Conservation (phyloP, 306 rosid species). For the Prunus salicina region DNA sequence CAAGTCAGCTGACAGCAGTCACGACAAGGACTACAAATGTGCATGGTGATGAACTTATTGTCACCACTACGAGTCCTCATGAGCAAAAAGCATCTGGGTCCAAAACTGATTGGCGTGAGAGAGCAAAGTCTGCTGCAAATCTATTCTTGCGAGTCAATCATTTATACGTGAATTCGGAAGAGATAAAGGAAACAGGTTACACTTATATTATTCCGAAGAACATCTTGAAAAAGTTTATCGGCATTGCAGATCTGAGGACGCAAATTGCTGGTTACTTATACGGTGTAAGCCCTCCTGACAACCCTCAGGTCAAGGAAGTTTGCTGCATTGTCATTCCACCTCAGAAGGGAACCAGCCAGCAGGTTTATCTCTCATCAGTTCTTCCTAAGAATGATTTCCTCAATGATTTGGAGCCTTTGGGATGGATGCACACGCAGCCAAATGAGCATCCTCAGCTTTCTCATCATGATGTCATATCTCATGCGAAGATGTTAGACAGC, state of each 20-base stretch:
- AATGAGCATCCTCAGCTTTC: slow-evolving; percentile 97
- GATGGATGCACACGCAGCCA: slow-evolving; percentile 99
- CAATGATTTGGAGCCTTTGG: slow-evolving; percentile 95
- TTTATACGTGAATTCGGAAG: slow-evolving; percentile 95
- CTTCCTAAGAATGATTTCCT: slow-evolving; percentile 97
- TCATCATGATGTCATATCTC: slow-evolving; percentile 91
- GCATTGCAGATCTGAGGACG: slow-evolving; percentile 96
- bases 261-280: slow-evolving; percentile 95
- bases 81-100: slow-evolving; percentile 94
- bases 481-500: slow-evolving; percentile 90
- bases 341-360: slow-evolving; percentile 97
- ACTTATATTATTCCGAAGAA: slow-evolving; percentile 99
- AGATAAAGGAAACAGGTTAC: slow-evolving; percentile 98
- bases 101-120: slow-evolving; percentile 99
- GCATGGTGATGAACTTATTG: slow-evolving; percentile 93
- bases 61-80: slow-evolving; percentile 93
- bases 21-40: slow-evolving; percentile 90
- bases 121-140: slow-evolving; percentile 97
- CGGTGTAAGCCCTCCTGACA: slow-evolving; percentile 95
- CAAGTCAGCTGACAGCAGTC: slow-evolving; percentile 91
- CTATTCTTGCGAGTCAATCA: slow-evolving; percentile 94
- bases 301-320: slow-evolving; percentile 96
- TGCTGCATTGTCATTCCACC: slow-evolving; percentile 97
- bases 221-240: slow-evolving; percentile 88
- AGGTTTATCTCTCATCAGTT: slow-evolving; percentile 87